These are phyloP conservation scores for Xylaria multiplex DNA, from an alignment of 2,329 filamentous ascomycete species.

Conservation along the genomic window DNA sequence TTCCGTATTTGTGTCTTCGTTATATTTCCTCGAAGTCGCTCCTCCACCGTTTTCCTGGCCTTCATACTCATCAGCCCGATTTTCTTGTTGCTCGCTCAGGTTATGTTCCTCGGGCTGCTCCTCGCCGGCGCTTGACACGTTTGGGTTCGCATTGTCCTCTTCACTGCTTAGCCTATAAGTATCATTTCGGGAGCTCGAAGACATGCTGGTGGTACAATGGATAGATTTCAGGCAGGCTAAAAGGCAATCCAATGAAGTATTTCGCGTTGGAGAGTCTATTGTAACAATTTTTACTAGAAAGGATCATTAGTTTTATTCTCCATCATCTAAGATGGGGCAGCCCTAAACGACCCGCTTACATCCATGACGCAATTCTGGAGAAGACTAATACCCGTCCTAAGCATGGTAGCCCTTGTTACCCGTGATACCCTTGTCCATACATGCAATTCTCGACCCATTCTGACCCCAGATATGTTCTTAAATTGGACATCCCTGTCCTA, in stretches of 20 bases:
- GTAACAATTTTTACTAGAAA: constrained; percentile 3
- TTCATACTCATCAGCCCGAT: constrained; percentile 27
- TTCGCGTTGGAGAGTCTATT: background rate
- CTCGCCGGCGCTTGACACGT: constrained; percentile 22
- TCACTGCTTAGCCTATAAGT: constrained; percentile 18
- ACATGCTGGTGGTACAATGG: constrained; percentile 20
- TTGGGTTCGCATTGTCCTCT: constrained; percentile 21
- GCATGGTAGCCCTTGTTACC: constrained; percentile 20
- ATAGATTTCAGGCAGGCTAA: background rate
- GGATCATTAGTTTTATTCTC: constrained; percentile 41
- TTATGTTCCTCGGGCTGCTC: constrained; percentile 25
- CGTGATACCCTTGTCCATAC: constrained; percentile 15
- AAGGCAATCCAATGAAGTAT: constrained; percentile 9
- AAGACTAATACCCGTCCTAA: constrained; percentile 7
- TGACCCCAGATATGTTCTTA: constrained; percentile 21
- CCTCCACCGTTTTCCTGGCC: background rate
- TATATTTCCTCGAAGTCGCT: constrained; percentile 26
- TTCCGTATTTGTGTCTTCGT: constrained; percentile 31
- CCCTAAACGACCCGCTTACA: background rate
- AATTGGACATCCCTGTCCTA: constrained; percentile 19
- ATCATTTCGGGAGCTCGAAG: constrained; percentile 23
- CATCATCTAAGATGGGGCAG: constrained; percentile 18
- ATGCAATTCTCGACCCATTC: background rate
- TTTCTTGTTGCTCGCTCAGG: constrained; percentile 17
- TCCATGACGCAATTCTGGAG: constrained; percentile 32